Evolutionary conservation across 2,329 filamentous ascomycete genomes (phyloP).

Genomic region (Venturia asperata): DNA sequence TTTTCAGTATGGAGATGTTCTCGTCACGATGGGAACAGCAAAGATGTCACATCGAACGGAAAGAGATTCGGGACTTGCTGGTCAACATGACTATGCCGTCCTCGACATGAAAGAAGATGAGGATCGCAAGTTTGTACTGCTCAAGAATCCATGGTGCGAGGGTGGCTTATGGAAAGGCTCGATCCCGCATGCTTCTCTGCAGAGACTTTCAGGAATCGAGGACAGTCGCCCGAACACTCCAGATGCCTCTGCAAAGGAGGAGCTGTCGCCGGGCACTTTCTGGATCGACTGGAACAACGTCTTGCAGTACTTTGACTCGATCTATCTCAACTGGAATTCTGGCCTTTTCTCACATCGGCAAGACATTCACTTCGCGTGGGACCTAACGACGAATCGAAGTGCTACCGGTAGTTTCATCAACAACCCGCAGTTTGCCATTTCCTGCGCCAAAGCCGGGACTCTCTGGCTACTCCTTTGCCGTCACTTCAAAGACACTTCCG

Average conservation of each 20-base stretch:
- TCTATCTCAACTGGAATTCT: conserved; percentile 98
- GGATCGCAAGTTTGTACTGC: conserved; percentile 60
- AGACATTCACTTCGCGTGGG: conserved; percentile 87
- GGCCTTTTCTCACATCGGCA: conserved; percentile 71
- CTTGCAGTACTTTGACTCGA: conserved; percentile 84
- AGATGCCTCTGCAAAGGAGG: conserved; percentile 24
- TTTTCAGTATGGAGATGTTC: conserved; percentile 70
- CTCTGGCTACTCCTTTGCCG: conserved; percentile 82
- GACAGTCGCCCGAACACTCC: neutral
- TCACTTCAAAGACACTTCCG: conserved; percentile 53
- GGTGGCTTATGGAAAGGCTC: conserved; percentile 65
- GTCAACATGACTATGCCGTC: conserved; percentile 91
- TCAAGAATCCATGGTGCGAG: conserved; percentile 96
- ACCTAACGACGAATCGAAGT: conserved; percentile 45
- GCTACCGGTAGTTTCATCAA: conserved; percentile 67
- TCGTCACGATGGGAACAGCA: conserved; percentile 86
- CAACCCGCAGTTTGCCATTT: conserved; percentile 55
- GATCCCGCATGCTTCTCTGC: conserved; percentile 12
- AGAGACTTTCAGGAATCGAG: neutral
- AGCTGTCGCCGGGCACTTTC: conserved; percentile 63
- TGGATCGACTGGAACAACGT: conserved; percentile 90
- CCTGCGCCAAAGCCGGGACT: conserved; percentile 47
- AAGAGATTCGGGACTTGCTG: conserved; percentile 70
- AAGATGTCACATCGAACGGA: conserved; percentile 72
- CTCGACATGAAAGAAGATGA: conserved; percentile 64